phyloP scores from a whole-genome alignment of 768 basidiomycete genomes.

The Hirschioporus abietinus region DNA sequence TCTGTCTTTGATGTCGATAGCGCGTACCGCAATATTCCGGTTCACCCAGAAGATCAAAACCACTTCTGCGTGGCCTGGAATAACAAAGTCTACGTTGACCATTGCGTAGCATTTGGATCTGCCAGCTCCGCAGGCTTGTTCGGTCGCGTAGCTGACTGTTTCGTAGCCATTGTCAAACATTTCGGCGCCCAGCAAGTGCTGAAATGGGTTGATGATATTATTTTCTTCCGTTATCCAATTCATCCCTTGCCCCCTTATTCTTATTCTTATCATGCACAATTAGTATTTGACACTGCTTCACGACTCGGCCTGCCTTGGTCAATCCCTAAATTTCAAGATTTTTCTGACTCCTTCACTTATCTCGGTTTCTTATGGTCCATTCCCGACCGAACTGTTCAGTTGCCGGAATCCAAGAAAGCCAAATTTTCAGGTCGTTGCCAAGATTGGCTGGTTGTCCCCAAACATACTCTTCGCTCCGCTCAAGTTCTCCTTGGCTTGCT shows the following conservation, averaged over 20 bases:
- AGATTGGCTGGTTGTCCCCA: not conserved
- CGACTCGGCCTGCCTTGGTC: slow-evolving; percentile 2
- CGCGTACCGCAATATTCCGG: slow-evolving; percentile 26
- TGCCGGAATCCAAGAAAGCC: slow-evolving; percentile 25
- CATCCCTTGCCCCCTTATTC: not conserved
- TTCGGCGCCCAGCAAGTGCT: slow-evolving; percentile 17
- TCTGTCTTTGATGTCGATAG: too few relatives aligned
- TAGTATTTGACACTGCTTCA: not conserved
- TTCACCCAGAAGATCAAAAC: not conserved
- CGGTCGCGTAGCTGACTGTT: slow-evolving; percentile 26
- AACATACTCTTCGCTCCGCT: slow-evolving; percentile 13
- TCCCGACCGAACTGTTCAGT: slow-evolving; percentile 17
- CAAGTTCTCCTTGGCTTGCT: too few relatives aligned
- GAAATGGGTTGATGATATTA: too few relatives aligned
- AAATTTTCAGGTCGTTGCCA: slow-evolving; percentile 18
- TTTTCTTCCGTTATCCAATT: slow-evolving; percentile 24
- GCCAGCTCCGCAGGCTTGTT: slow-evolving; percentile 25
- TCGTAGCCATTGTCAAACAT: slow-evolving; percentile 17
- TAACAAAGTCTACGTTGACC: slow-evolving; percentile 12
- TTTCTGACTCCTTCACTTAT: too few relatives aligned
- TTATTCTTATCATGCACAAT: not conserved
- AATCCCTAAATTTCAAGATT: slow-evolving; percentile 7
- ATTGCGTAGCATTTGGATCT: slow-evolving; percentile 20
- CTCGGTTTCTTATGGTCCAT: slow-evolving; percentile 28
- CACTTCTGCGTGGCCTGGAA: slow-evolving; percentile 2